Percentiles rank a stretch among this genome's conserved stretches.
phyloP scores from a whole-genome alignment of 495 filamentous ascomycete genomes.

The Xanthoparmelia taractica region DNA sequence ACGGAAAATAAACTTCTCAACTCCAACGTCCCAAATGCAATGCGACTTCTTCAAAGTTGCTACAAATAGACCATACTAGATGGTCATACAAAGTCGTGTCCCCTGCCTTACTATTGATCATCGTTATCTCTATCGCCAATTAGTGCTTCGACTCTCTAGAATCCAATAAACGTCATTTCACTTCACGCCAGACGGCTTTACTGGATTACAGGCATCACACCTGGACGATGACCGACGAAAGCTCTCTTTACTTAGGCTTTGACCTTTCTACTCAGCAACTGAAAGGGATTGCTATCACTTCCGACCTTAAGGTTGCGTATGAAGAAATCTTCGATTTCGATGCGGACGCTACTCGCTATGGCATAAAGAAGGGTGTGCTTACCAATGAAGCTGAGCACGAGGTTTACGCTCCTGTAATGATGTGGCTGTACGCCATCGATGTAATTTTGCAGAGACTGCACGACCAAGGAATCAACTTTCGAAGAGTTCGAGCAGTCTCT shows the following conservation, averaged over 20 bases:
- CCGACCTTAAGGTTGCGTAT: slow-evolving; percentile 64
- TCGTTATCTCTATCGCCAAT: not conserved
- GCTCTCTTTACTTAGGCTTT: slow-evolving; percentile 79
- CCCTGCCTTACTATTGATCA: not conserved
- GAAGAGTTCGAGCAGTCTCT: slow-evolving; percentile 70
- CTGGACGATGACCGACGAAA: slow-evolving; percentile 33
- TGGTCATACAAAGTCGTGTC: not conserved
- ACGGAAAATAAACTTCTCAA: not conserved
- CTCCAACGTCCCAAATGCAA: not conserved
- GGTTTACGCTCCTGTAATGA: slow-evolving; percentile 83
- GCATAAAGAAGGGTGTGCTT: slow-evolving; percentile 78
- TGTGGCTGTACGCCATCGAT: slow-evolving; percentile 92
- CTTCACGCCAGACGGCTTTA: not conserved
- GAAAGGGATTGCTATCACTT: slow-evolving; percentile 81
- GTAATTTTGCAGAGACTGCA: slow-evolving; percentile 67
- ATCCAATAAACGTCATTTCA: not conserved
- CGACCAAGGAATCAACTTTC: slow-evolving; percentile 66
- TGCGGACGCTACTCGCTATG: slow-evolving; percentile 63
- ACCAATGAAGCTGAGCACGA: slow-evolving; percentile 72
- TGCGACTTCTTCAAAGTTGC: not conserved
- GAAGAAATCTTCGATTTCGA: slow-evolving; percentile 70
- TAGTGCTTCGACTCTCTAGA: not conserved
- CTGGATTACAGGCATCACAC: not conserved
- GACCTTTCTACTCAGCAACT: slow-evolving; percentile 95
- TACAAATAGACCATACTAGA: not conserved